Base-by-base conservation (phyloP, 495 filamentous ascomycete genomes). In the Cercophora scortea region DNA sequence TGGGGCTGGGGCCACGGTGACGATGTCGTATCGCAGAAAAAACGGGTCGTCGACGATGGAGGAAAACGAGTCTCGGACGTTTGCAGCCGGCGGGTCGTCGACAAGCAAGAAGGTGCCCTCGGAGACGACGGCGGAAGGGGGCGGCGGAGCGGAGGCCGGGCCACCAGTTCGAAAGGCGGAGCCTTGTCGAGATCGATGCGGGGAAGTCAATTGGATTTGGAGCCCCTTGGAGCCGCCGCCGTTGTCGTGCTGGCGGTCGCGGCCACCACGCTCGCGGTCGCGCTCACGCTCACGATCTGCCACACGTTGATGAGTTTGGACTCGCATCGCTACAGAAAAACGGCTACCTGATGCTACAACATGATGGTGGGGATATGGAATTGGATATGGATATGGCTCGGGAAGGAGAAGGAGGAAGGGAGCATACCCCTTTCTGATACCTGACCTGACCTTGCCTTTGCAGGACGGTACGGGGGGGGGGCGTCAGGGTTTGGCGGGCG, bases 31-130 rank as follows among this genome's bases (percentile, higher is more conserved):
- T 45, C 63, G 59, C 43, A 67, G 61, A 61, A 75, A 72, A 56
- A 76, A 76, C 11, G 72, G 69, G 46, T 75, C 73, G 62, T 76
- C 70, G 55, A 68, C 62, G 43, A 73, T 71, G 35, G 71, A 75
- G 18, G 61, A 47, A 42, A 74, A 58, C 32, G 74, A 75, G 50
- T 72, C 73, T 39, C 74, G 70, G 47, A 49, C 39, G 52, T 55
- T 62, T 50, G 54, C 34, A 40, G 55, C 48, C 11, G 58, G 56
- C 19, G 57, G 46, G 33, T 61, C 62, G 66, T 67, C 64, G 55
- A 55, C 47, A 32, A 67, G 55, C 45, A 69, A 49, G 32, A 66
- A 66, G 45, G 55, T 57, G 41, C 64, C 62, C 17, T 61, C 54
- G 45, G 54, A 42, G 38, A 55, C 52, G 39, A 58, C 34, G 32